A percentile compares a stretch with the other conserved stretches of the same genome.
Conservation (phyloP, 1,139 yeast genomes). For the Yamadazyma sp. region DNA sequence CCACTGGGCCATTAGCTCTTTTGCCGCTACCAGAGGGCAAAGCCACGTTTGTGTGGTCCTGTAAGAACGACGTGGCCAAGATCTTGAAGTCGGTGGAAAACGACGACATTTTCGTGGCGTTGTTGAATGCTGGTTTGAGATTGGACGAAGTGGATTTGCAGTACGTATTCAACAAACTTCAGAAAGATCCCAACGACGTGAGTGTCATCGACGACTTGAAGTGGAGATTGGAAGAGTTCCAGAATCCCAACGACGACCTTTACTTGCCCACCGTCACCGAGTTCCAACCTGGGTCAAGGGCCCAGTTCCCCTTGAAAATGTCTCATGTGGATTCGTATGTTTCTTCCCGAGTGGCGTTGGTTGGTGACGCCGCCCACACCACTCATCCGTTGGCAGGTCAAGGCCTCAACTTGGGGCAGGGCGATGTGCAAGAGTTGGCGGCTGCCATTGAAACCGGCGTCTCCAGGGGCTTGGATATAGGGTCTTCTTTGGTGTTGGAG, state of each 20-base stretch:
- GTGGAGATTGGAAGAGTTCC: conserved; percentile 57
- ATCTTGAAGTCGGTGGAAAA: conserved; percentile 53
- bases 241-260: conserved; percentile 53
- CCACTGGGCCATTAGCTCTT: conserved; percentile 91
- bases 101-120: conserved; percentile 61
- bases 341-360: conserved; percentile 79
- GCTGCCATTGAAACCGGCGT: conserved; percentile 69
- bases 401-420: conserved; percentile 98
- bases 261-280: conserved; percentile 65
- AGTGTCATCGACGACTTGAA: conserved; percentile 62
- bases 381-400: conserved; percentile 98
- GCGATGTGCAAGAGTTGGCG: conserved; percentile 76
- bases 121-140: conserved; percentile 85
- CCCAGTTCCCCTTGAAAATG: conserved; percentile 84
- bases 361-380: conserved; percentile 98
- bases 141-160: conserved; percentile 51
- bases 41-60: conserved; percentile 93
- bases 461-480: conserved; percentile 83
- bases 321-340: conserved; percentile 91
- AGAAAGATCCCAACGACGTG: conserved; percentile 42
- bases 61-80: conserved; percentile 73
- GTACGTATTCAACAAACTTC: conserved; percentile 34
- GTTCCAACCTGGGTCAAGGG: conserved; percentile 67
- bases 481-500: conserved; percentile 78
- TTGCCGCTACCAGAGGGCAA: conserved; percentile 83